Evolutionary conservation across 805 yeast species (phyloP), one percentile per base, ranked within the genome.

Genomic region (Candida stauntonica): DNA sequence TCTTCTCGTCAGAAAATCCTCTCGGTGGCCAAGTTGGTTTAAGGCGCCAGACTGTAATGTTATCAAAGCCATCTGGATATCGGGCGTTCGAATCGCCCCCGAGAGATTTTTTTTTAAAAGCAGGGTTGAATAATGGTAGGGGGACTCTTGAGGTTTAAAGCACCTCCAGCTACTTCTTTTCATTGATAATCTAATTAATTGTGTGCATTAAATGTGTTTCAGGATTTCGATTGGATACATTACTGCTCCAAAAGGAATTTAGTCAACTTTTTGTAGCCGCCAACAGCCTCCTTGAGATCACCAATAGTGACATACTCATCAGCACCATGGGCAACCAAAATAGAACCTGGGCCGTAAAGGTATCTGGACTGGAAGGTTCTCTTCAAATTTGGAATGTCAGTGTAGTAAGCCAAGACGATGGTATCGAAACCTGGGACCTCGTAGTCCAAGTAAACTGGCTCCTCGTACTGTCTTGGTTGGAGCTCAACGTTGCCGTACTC

Each of bases 261-360:
- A 2, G 43, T 42, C 16, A 55, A 36, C 5, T 43, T 27, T 35
- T 72, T 70, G 62, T 74, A 76, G 9, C 79, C 85, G 1, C 56
- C 69, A 15, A 80, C 73, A 7, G 81, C 76, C 16, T 61, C 58
- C 8, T 60, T 40, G 39, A 80, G 59, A 47, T 76, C 79, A 4
- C 51, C 51, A 28, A 70, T 60, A 3, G 68, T 64, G 14, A 79
- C 72, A 41, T 58, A 70, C 58, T 79, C 86, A 38, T 73, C 55
- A 39, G 68, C 78, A 7, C 76, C 68, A 49, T 79, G 85, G 0
- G 85, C 85, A 27, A 73, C 77, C 24, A 61, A 64, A 34, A 79
- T 78, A 3, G 78, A 60, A 3, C 87, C 87, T 3, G 86, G 85
- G 0, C 86, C 87, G 48, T 77, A 80, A 7, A 80, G 58, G 49